These are phyloP conservation scores for Beauveria asiatica DNA, from an alignment of 2,329 filamentous ascomycete species.

Conservation along the genomic window DNA sequence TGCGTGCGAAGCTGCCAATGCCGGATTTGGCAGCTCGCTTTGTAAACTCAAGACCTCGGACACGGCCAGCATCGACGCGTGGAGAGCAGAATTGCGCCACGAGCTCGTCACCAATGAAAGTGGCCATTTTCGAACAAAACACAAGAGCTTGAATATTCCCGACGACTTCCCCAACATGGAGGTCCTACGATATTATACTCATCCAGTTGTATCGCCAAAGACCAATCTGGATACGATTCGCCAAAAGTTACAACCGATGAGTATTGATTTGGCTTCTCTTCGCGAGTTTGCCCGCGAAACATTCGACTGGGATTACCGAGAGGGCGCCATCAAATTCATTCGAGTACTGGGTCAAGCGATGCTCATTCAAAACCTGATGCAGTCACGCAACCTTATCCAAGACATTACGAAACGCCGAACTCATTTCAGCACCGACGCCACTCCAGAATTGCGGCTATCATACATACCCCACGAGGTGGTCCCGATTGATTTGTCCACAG, in stretches of 20 bases:
- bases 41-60: slow-evolving; percentile 57
- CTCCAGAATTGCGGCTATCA: slow-evolving; percentile 68
- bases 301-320: slow-evolving; percentile 76
- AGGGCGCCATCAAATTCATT: slow-evolving; percentile 78
- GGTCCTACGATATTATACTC: slow-evolving; percentile 77
- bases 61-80: slow-evolving; percentile 49
- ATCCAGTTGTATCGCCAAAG: slow-evolving; percentile 69
- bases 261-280: slow-evolving; percentile 39
- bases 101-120: slow-evolving; percentile 80
- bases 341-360: slow-evolving; percentile 70
- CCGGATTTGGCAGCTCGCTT: slow-evolving; percentile 73
- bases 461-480: slow-evolving; percentile 72
- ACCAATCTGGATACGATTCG: slow-evolving; percentile 30
- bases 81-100: slow-evolving; percentile 63
- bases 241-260: slow-evolving; percentile 12
- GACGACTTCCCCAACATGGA: slow-evolving; percentile 72
- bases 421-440: slow-evolving; percentile 67
- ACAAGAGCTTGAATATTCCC: slow-evolving; percentile 66
- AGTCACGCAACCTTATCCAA: slow-evolving; percentile 21
- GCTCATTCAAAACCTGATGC: slow-evolving; percentile 49
- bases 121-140: slow-evolving; percentile 68
- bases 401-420: slow-evolving; percentile 57
- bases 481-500: slow-evolving; percentile 63
- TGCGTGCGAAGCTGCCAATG: slow-evolving; percentile 81
- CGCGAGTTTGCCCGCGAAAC: slow-evolving; percentile 68